Evolutionary conservation across 2,329 filamentous ascomycete genomes (phyloP), one percentile per base, ranked within the genome.

Genomic region (Cytospora paraplurivora): DNA sequence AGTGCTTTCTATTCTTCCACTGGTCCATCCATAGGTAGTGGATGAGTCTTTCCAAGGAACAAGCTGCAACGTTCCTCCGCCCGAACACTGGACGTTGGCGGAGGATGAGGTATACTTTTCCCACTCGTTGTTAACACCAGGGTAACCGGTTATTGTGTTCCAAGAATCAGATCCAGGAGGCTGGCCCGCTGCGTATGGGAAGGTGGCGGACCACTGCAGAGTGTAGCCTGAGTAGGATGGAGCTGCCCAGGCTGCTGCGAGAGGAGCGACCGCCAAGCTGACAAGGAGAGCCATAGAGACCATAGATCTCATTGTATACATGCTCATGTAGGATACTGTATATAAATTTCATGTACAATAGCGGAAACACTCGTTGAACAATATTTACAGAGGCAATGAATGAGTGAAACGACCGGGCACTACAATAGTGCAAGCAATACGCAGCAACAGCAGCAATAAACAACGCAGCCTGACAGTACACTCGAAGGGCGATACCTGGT

Each of bases 11-110:
- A 84, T 71, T 32, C 81, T 78, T 13, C 78, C 81, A 7, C 81
- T 83, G 0, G 81, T 82, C 81, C 81, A 84, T 17, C 73, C 67
- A 6, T 76, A 75, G 12, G 71, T 68, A 56, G 71, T 58, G 49
- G 65, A 61, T 3, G 63, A 56, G 51, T 77, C 72, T 60, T 72
- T 72, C 69, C 76, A 78, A 13, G 82, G 82, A 0, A 84, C 77
- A 59, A 85, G 74, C 71, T 84, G 82, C 13, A 85, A 72, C 0
- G 82, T 83, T n/a, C 74, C 67, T 49, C 79, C 81, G 12, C 82
- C 82, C 8, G 78, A 81, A 54, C 81, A 75, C 69, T 85, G 82
- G 19, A 82, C 73, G 72, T 84, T 82, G 63, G 71, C 67, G 61
- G 72, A 74, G 55, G 76, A 78, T 4, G 72, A 69, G 44, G 76